Conservation (phyloP, 148 eudicot species). For the Fagopyrum esculentum region DNA sequence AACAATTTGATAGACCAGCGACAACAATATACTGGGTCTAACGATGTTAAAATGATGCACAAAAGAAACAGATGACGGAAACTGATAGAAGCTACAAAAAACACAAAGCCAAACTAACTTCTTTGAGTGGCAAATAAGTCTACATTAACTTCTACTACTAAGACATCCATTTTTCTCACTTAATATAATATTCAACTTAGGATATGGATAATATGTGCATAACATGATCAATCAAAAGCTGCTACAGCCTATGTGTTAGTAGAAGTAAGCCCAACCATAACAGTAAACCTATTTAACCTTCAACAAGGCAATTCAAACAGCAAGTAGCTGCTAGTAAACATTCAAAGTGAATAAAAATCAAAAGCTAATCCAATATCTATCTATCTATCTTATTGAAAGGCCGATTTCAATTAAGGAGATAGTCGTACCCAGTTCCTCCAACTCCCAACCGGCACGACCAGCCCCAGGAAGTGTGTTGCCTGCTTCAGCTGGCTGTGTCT, state of each 20-base stretch:
- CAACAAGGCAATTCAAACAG: not conserved
- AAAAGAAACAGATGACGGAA: not conserved
- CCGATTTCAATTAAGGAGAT: not conserved
- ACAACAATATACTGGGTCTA: too few relatives aligned
- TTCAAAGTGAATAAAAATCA: not conserved
- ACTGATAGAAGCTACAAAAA: not conserved
- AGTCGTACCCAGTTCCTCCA: constrained; percentile 70
- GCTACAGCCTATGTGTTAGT: not conserved
- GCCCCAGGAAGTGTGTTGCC: constrained; percentile 57
- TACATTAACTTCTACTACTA: not conserved
- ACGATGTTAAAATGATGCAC: not conserved
- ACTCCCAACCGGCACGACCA: constrained; percentile 99
- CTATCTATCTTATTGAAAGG: not conserved
- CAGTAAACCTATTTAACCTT: not conserved
- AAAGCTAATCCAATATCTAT: not conserved
- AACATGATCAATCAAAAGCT: not conserved
- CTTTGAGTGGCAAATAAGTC: not conserved
- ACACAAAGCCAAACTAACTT: not conserved
- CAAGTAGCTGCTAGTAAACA: not conserved
- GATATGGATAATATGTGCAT: not conserved
- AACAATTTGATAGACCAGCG: not conserved
- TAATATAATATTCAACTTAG: not conserved
- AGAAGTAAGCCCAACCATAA: not conserved
- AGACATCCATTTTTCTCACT: not conserved
- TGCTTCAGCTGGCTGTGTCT: constrained; percentile 64